Evolutionary conservation across 768 basidiomycete species (phyloP), one percentile per base, ranked within the genome.

Genomic region (Bullera alba): DNA sequence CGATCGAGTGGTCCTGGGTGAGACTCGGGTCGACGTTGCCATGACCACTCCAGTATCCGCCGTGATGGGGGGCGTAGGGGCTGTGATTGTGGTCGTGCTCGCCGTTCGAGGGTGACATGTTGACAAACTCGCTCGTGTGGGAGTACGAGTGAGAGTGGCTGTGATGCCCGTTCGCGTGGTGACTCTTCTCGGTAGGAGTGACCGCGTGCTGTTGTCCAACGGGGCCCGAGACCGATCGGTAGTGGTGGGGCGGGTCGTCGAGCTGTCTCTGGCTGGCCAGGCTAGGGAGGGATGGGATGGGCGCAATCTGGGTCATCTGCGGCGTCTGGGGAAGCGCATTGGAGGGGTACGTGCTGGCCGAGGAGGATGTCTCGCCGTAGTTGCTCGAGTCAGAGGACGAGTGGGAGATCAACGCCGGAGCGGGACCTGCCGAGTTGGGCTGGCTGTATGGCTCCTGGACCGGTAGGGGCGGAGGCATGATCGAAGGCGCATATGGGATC

Each of bases 91-190:
- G n/a, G n/a, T n/a, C n/a, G n/a, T n/a, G n/a, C n/a, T n/a, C n/a
- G n/a, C n/a, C n/a, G n/a, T n/a, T n/a, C n/a, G n/a, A n/a, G n/a
- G n/a, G n/a, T 17, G 51, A 53, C 26, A 53, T 25, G 32, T 48
- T 44, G 39, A 53, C 46, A 29, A 42, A 53, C n/a, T 53, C 46
- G 21, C 14, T 21, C 8, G 44, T 12, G n/a, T n/a, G n/a, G n/a
- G n/a, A n/a, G n/a, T n/a, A n/a, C n/a, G n/a, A n/a, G n/a, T n/a
- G n/a, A n/a, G n/a, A n/a, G n/a, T n/a, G n/a, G n/a, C n/a, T n/a
- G n/a, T n/a, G n/a, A n/a, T n/a, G n/a, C n/a, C n/a, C n/a, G n/a
- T n/a, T n/a, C 5, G 21, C 35, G 16, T 53, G 46, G 22, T 39
- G 42, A 14, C 28, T 10, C 42, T 43, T 28, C 23, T 43, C 42